Evolutionary conservation across 345 rosid genomes (phyloP).

Genomic region (Populus nigra): DNA sequence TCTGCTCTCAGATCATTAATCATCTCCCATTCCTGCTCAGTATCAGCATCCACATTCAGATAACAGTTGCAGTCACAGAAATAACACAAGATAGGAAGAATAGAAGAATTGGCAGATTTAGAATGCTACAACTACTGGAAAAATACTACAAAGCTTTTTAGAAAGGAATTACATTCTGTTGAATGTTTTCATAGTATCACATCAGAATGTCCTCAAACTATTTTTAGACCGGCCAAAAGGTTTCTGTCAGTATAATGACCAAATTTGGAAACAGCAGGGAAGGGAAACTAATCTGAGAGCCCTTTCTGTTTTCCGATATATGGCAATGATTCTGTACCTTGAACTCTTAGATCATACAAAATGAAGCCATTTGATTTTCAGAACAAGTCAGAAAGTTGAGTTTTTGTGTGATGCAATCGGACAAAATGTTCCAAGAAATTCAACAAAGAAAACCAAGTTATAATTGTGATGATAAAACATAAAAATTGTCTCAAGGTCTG

Average conservation of each 20-base stretch:
- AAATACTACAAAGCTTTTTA: background rate
- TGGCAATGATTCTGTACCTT: background rate
- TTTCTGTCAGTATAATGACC: background rate
- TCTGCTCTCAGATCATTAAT: slow-evolving; percentile 88
- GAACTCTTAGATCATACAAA: background rate
- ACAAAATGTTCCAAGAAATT: slow-evolving; percentile 4
- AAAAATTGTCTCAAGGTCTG: background rate
- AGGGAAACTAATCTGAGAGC: background rate
- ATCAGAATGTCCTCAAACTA: background rate
- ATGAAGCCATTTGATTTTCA: background rate
- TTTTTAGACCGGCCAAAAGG: background rate
- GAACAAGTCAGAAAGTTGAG: background rate
- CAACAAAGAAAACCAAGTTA: background rate
- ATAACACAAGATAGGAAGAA: background rate
- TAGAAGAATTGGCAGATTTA: background rate
- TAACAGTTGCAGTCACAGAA: slow-evolving; percentile 8
- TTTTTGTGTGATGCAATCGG: background rate
- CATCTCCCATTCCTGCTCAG: slow-evolving; percentile 91
- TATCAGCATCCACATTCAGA: slow-evolving; percentile 11
- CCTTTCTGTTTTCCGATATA: background rate
- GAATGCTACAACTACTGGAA: background rate
- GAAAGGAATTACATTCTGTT: background rate
- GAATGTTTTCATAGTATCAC: background rate
- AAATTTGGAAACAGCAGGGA: background rate
- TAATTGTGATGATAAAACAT: background rate